Evolutionary conservation across 2,329 filamentous ascomycete genomes (phyloP).

Genomic region (Plenodomus biglobosus): DNA sequence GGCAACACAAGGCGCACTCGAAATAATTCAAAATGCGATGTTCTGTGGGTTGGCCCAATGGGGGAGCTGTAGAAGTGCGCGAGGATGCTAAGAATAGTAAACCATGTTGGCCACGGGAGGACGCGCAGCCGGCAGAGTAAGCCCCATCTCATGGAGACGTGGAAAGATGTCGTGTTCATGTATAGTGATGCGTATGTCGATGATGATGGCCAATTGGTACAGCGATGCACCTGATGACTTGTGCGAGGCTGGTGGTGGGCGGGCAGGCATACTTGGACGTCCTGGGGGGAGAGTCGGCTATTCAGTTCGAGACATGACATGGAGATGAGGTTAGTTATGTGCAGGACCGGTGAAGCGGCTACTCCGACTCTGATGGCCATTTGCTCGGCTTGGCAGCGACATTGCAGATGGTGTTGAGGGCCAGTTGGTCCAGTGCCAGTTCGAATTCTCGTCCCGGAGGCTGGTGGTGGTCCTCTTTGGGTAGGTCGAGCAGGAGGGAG

Average conservation of each 20-base stretch:
- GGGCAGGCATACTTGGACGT: no score
- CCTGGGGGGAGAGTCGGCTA: no score
- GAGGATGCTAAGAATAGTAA: constrained; percentile 19
- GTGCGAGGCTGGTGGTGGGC: no score
- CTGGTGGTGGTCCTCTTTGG: no score
- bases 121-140: constrained; percentile 6
- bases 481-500: neutral
- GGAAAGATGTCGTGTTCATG: neutral
- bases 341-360: neutral
- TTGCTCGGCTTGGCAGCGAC: no score
- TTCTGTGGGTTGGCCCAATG: constrained; percentile 10
- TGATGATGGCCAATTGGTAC: neutral
- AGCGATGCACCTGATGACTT: neutral
- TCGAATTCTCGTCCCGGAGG: no score
- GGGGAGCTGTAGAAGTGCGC: constrained; percentile 6
- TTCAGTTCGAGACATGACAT: neutral
- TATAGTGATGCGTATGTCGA: no score
- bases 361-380: no score
- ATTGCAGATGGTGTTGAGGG: no score
- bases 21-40: neutral
- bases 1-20: neutral
- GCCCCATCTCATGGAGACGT: constrained; percentile 8
- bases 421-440: no score
- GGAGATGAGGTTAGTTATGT: neutral
- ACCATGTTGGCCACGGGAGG: constrained; percentile 9